Base-by-base conservation (phyloP, 2,329 filamentous ascomycete genomes). In the Fusarium buharicum region DNA sequence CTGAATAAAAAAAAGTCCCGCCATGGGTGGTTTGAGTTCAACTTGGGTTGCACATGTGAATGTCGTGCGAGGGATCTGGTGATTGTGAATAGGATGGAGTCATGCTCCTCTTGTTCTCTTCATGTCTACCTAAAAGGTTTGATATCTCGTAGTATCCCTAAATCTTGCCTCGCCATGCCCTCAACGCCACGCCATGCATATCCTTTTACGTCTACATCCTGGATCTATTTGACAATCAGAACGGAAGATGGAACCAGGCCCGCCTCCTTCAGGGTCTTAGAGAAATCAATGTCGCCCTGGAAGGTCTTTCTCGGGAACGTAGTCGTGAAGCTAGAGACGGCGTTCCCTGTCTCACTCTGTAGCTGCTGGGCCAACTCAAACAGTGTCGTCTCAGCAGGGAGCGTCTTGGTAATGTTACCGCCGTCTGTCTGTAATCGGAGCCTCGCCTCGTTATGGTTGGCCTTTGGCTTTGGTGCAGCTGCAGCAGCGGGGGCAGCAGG, bases 161-260 rank as follows among this genome's bases (percentile, higher is more conserved):
- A 11, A 41, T 11, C 14, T 16, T 16, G 8, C 18, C 16, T 41
- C 44, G 28, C 14, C 49, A 20, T 47, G 2, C 20, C 51, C 51
- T 30, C 56, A 67, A 70, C 59, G 69, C 67, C 69, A 38, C 40
- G 47, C 61, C 54, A 64, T 70, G 68, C 60, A 62, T 38, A 45
- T 47, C 46, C 45, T 34, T 48, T 53, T 30, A 22, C 33, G 24
- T 45, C 41, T 36, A 38, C 17, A 28, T 34, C 38, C 22, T n/a
- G 48, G 17, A 38, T 36, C 8, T 78, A 88, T 68, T 85, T 84
- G 27, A 96, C 87, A 70, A 96, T 88, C 68, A 99, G 79, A 41
- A 92, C 93, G n/a, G 93, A 93, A 61, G 92, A 97, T 6, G 95
- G 95, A 4, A 94, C 88, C 59, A 97, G 78, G 0, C 93, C 94